These are phyloP conservation scores for Pichia terricola DNA, from an alignment of 1,139 yeast species.

Conservation along the genomic window DNA sequence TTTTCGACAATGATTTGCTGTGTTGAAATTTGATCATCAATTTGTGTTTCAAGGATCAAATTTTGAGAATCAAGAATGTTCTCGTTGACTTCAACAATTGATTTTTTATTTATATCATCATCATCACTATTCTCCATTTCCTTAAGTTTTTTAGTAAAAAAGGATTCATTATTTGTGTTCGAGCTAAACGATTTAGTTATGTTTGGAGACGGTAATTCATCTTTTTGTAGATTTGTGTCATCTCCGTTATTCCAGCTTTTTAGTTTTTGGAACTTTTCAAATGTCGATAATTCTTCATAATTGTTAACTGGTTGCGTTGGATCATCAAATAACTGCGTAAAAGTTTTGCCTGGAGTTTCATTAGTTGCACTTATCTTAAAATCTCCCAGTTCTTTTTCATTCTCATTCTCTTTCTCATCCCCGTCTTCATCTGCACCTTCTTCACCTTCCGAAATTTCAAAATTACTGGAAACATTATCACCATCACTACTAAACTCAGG, in stretches of 20 bases:
- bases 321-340: conserved; percentile 15
- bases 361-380: too few species aligned
- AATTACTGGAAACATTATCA: conserved; percentile 8
- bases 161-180: conserved; percentile 2
- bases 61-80: conserved; percentile 22
- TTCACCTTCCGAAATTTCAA: conserved; percentile 1
- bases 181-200: not conserved
- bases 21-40: conserved; percentile 6
- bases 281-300: conserved; percentile 10
- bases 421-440: not conserved
- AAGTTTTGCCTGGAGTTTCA: not conserved
- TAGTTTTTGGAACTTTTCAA: conserved; percentile 16
- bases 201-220: too few species aligned
- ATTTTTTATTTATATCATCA: not conserved
- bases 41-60: conserved; percentile 23
- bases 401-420: too few species aligned
- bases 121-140: not conserved
- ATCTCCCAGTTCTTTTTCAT: too few species aligned
- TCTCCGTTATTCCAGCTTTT: conserved; percentile 1
- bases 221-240: not conserved
- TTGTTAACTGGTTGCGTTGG: too few species aligned
- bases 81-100: not conserved
- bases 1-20: not conserved
- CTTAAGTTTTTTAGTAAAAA: conserved; percentile 7
- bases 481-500: conserved; percentile 10